phyloP scores from a whole-genome alignment of 257 asterid genomes.

The Solanum appendiculatum region DNA sequence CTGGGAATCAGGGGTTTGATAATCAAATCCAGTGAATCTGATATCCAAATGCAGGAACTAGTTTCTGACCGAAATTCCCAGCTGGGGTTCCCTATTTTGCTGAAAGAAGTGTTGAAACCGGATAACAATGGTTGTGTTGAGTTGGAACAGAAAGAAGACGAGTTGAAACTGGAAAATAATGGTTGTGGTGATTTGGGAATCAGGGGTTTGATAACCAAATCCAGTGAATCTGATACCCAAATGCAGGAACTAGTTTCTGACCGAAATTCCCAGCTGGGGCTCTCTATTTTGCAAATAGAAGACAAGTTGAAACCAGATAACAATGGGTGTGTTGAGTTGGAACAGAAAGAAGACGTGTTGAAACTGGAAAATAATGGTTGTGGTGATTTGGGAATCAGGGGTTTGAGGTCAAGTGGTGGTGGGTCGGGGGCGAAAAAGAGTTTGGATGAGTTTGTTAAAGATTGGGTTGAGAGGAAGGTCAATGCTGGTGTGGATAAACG shows the following conservation, averaged over 20 bases:
- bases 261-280: background rate
- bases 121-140: background rate
- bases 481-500: slow-evolving; percentile 37
- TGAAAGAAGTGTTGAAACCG: background rate
- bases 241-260: background rate
- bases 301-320: background rate
- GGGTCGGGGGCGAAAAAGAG: slow-evolving; percentile 4
- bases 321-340: background rate
- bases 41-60: background rate
- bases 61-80: background rate
- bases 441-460: slow-evolving; percentile 25
- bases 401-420: background rate
- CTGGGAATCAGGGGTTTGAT: background rate
- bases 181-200: background rate
- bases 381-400: background rate
- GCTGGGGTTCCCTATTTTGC: background rate
- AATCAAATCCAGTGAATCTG: background rate
- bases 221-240: background rate
- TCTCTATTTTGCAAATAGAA: background rate
- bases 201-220: background rate
- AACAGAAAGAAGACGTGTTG: background rate
- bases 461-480: slow-evolving; percentile 32
- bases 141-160: background rate
- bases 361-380: background rate
- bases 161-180: background rate